phyloP scores from a whole-genome alignment of 2,329 filamentous ascomycete species.

The Drechslerella stenobrocha region DNA sequence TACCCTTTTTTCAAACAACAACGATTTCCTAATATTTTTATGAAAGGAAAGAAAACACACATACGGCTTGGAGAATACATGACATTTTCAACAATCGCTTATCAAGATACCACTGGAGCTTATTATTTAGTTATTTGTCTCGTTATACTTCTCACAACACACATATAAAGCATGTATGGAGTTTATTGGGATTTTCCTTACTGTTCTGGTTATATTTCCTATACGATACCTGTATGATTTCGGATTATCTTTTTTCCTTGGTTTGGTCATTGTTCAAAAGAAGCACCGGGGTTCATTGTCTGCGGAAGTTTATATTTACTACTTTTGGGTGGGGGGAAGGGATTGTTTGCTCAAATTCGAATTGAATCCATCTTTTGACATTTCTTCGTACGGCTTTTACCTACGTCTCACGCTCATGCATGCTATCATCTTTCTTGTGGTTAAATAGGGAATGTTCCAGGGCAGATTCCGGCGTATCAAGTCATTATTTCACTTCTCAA shows the following conservation, averaged over 20 bases:
- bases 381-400: conserved; percentile 10
- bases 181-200: conserved; percentile 26
- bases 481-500: conserved; percentile 21
- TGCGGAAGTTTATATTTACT: conserved; percentile 19
- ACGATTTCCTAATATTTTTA: conserved; percentile 47
- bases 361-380: conserved; percentile 43
- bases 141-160: conserved; percentile 21
- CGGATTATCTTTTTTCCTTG: not conserved
- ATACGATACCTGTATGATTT: conserved; percentile 49
- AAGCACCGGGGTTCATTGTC: conserved; percentile 21
- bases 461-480: conserved; percentile 36
- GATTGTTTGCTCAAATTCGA: conserved; percentile 30
- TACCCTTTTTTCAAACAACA: conserved; percentile 29
- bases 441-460: conserved; percentile 6
- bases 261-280: conserved; percentile 33
- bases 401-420: conserved; percentile 13
- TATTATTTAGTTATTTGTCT: conserved; percentile 38
- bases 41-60: conserved; percentile 19
- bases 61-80: conserved; percentile 47
- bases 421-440: conserved; percentile 15
- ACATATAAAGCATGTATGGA: conserved; percentile 50
- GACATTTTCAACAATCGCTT: conserved; percentile 45
- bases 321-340: conserved; percentile 22
- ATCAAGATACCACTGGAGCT: conserved; percentile 49
- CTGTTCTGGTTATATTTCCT: conserved; percentile 13